Evolutionary conservation across 2,329 filamentous ascomycete genomes (phyloP), one percentile per base, ranked within the genome.

Genomic region (Bipolaris sorokiniana): DNA sequence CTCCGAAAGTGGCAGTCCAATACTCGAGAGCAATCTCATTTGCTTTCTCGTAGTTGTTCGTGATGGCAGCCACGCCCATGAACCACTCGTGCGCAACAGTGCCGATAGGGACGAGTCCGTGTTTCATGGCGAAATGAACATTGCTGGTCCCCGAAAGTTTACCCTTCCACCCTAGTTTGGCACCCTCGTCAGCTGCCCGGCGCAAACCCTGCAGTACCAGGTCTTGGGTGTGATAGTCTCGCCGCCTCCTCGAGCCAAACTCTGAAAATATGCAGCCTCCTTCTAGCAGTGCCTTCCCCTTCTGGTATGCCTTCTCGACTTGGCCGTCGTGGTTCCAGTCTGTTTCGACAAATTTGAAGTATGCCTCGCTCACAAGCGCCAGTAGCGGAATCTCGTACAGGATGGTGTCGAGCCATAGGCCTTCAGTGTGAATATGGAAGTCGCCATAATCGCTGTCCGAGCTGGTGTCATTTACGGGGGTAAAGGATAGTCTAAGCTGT

Each of bases 41-140:
- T 3, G 95, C 93, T 60, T 85, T 83, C 66, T 87, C 84, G 73
- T 99, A 99, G 77, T 97, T 86, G 61, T 91, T 84, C 4, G 89
- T 91, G 66, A 97, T 92, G 37, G 95, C 93, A 0, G 95, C 95
- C 61, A 96, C 94, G 40, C 92, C 93, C 95, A 99, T 99, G 81
- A 97, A 98, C 95, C 95, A 99, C 79, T 99, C 95, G 72, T 99
- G 95, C 0, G 95, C 95, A 1, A 91, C 88, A 0, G 95, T 99
- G 5, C 95, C 95, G 11, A 98, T 86, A 0, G 95, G 92, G 3
- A 87, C 80, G 44, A 97, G 86, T 42, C 87, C 88, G 77, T 96
- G 94, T 69, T 92, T 90, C 92, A 96, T 97, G 10, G 95, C 95
- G 64, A 99, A 87, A 75, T 98, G 94, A 3, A 99, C 95, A 71